These are phyloP conservation scores for Fusarium nygamai DNA, from an alignment of 2,329 filamentous ascomycete genomes.

Conservation along the genomic window DNA sequence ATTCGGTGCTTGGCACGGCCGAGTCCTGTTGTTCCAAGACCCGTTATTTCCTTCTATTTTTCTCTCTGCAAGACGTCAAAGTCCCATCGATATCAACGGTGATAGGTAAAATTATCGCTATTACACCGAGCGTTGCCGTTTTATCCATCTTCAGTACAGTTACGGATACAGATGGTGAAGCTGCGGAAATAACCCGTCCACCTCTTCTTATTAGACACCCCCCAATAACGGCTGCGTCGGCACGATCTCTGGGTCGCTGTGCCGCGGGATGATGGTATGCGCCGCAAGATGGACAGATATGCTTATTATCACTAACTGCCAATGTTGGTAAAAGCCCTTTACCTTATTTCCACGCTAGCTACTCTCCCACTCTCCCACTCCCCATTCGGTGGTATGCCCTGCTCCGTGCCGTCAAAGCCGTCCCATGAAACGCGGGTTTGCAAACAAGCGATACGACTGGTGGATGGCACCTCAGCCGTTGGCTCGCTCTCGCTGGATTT, in stretches of 20 bases:
- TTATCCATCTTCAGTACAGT: neutral
- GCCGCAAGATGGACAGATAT: constrained; percentile 44
- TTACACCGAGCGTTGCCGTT: constrained; percentile 5
- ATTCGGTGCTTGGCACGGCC: constrained; percentile 37
- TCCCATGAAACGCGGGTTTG: constrained; percentile 26
- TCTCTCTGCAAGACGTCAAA: neutral
- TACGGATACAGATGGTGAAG: neutral
- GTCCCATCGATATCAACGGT: neutral
- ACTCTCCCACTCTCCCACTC: neutral
- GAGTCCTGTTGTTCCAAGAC: constrained; percentile 34
- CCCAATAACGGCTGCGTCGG: constrained; percentile 43
- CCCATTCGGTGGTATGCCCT: neutral
- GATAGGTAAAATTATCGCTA: constrained; percentile 3
- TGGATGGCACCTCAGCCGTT: constrained; percentile 1
- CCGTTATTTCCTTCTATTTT: constrained; percentile 14
- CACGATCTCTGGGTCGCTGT: constrained; percentile 40
- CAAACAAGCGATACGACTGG: constrained; percentile 11
- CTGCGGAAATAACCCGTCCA: constrained; percentile 23
- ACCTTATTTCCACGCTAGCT: constrained; percentile 4
- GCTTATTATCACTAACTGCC: constrained; percentile 39
- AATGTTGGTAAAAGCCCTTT: constrained; percentile 8
- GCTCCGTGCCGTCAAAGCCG: constrained; percentile 30
- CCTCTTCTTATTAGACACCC: constrained; percentile 4
- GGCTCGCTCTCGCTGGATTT: constrained; percentile 7
- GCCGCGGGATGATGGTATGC: constrained; percentile 43